Evolutionary conservation across 1,284 basidiomycete species (phyloP).

Genomic region (Vanrija pseudolonga): DNA sequence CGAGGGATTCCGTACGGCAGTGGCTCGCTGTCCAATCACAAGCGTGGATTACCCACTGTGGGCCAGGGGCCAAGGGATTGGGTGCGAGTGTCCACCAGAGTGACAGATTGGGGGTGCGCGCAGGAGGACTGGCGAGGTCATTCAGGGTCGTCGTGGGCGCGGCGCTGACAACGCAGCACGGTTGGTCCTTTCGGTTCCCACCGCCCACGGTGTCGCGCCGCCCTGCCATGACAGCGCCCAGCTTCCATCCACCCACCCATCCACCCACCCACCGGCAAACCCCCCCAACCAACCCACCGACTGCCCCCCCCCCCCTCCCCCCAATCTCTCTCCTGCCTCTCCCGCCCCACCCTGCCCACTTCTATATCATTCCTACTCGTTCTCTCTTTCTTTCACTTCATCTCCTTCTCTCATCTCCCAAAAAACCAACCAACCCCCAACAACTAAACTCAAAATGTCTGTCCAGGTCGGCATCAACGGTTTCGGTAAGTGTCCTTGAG

Average conservation of each 20-base stretch:
- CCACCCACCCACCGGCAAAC: neutral
- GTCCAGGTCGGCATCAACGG: conserved; percentile 94
- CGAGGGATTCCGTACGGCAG: too few relatives aligned
- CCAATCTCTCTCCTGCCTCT: neutral
- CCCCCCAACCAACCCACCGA: neutral
- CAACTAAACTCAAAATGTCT: conserved; percentile 41
- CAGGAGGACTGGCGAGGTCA: too few relatives aligned
- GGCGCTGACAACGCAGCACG: too few relatives aligned
- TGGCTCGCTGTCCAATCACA: too few relatives aligned
- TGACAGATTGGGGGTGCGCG: too few relatives aligned
- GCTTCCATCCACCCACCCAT: conserved; percentile 2
- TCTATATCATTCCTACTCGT: neutral
- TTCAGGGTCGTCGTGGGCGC: too few relatives aligned
- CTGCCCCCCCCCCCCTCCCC: neutral
- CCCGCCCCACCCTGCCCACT: neutral
- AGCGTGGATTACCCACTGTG: too few relatives aligned
- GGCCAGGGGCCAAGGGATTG: too few relatives aligned
- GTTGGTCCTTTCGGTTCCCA: too few relatives aligned
- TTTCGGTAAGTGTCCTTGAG: conserved; percentile 65
- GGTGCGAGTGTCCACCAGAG: too few relatives aligned
- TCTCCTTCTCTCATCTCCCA: conserved; percentile 13
- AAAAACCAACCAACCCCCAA: conserved; percentile 10
- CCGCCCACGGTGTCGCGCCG: too few relatives aligned
- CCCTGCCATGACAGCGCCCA: too few relatives aligned
- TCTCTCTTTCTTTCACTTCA: conserved; percentile 7